Conservation (phyloP, 768 basidiomycete species). For the Asterophora lycoperdoides region DNA sequence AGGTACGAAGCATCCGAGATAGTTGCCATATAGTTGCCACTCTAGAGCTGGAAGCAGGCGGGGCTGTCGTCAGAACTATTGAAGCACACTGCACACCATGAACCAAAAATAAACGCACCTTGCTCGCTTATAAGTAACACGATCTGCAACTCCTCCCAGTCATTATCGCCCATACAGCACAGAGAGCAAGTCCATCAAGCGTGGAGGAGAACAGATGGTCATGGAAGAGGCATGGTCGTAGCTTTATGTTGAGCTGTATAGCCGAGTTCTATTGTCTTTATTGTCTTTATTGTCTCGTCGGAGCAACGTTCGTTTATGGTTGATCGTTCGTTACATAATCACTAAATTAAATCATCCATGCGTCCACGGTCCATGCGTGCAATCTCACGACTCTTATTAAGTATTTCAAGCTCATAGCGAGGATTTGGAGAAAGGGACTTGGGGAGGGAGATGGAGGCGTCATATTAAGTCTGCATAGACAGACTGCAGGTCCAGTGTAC, state of each 20-base stretch:
- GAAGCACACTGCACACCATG: background rate
- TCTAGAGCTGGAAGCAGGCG: background rate
- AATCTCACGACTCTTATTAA: no score
- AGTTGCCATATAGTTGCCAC: no score
- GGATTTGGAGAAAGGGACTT: no score
- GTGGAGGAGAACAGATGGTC: background rate
- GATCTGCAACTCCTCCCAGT: background rate
- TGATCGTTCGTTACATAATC: no score
- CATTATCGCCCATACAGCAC: background rate
- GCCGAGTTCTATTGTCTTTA: constrained; percentile 26
- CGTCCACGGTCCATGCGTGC: no score
- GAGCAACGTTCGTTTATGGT: no score
- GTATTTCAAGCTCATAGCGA: no score
- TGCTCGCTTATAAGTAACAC: background rate
- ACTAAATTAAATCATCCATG: no score
- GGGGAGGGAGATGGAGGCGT: no score
- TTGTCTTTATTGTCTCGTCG: constrained; percentile 21
- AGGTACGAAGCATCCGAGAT: background rate
- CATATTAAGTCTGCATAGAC: no score
- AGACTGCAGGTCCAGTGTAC: no score
- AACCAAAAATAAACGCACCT: background rate
- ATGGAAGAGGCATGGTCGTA: constrained; percentile 13
- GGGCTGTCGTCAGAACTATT: background rate
- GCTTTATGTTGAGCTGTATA: constrained; percentile 20
- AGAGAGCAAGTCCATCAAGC: background rate